These are phyloP conservation scores for Lotus japonicus DNA, from an alignment of 306 rosid genomes.

Conservation along the genomic window DNA sequence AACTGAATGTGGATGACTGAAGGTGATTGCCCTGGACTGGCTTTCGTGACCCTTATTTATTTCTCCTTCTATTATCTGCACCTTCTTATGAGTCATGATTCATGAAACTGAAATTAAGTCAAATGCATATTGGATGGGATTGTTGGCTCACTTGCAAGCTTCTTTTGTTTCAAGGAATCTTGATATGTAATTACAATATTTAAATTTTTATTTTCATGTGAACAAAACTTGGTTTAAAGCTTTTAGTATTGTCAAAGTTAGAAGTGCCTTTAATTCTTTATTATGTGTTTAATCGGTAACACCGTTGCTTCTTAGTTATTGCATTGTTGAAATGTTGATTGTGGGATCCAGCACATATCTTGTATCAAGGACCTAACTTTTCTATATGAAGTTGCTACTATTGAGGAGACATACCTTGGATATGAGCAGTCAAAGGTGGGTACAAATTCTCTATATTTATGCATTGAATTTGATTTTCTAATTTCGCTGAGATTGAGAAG, in stretches of 20 bases:
- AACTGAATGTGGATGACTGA: conserved; percentile 79
- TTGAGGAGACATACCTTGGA: too few relatives aligned
- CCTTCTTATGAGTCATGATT: too few relatives aligned
- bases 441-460: too few relatives aligned
- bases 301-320: conserved; percentile 5
- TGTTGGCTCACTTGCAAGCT: too few relatives aligned
- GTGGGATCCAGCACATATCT: conserved; percentile 74
- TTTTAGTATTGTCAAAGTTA: not conserved
- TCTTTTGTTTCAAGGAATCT: too few relatives aligned
- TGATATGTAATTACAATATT: conserved; percentile 2
- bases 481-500: too few relatives aligned
- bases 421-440: too few relatives aligned
- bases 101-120: too few relatives aligned
- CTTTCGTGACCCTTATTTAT: too few relatives aligned
- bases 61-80: too few relatives aligned
- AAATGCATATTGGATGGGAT: too few relatives aligned
- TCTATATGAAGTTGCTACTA: conserved; percentile 64
- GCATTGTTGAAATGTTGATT: not conserved
- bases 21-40: conserved; percentile 66
- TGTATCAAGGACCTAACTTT: conserved; percentile 81
- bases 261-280: not conserved
- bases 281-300: not conserved
- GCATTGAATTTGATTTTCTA: too few relatives aligned
- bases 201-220: not conserved
- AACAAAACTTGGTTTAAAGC: not conserved